Conservation (phyloP, 768 basidiomycete genomes). For the Tricholoma hemisulphureum region DNA sequence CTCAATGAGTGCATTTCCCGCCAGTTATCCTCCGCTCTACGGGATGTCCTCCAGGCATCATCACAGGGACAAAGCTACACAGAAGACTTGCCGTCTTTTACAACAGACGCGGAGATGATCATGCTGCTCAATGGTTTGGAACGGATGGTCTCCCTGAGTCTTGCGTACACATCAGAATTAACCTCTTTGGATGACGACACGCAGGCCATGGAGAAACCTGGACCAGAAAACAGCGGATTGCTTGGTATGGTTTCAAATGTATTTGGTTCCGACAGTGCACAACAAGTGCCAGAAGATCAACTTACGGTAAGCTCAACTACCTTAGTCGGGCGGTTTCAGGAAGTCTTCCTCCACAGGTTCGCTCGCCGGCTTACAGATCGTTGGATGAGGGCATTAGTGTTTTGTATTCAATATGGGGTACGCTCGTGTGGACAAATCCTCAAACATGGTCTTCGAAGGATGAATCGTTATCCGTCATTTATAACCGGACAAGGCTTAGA, state of each 20-base stretch:
- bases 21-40: slow-evolving; percentile 58
- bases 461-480: slow-evolving; percentile 68
- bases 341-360: slow-evolving; percentile 43
- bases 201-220: slow-evolving; percentile 47
- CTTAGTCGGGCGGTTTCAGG: slow-evolving; percentile 1
- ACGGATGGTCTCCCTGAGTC: slow-evolving; percentile 70
- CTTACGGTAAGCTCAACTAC: slow-evolving; percentile 49
- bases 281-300: slow-evolving; percentile 50
- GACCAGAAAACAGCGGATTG: slow-evolving; percentile 60
- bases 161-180: slow-evolving; percentile 55
- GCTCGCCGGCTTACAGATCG: slow-evolving; percentile 72
- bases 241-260: slow-evolving; percentile 91
- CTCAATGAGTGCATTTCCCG: slow-evolving; percentile 78
- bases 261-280: slow-evolving; percentile 69
- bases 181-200: slow-evolving; percentile 57
- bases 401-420: slow-evolving; percentile 73
- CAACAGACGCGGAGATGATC: slow-evolving; percentile 79
- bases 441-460: slow-evolving; percentile 52
- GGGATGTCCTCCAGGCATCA: slow-evolving; percentile 51
- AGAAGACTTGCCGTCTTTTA: slow-evolving; percentile 45
- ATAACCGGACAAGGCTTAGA: slow-evolving; percentile 61
- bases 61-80: slow-evolving; percentile 33
- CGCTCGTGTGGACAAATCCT: slow-evolving; percentile 49
- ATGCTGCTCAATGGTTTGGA: slow-evolving; percentile 86
- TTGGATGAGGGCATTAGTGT: slow-evolving; percentile 81